Evolutionary conservation across 352 stramenopile species (phyloP).

Genomic region (Globisporangium orthogonon): DNA sequence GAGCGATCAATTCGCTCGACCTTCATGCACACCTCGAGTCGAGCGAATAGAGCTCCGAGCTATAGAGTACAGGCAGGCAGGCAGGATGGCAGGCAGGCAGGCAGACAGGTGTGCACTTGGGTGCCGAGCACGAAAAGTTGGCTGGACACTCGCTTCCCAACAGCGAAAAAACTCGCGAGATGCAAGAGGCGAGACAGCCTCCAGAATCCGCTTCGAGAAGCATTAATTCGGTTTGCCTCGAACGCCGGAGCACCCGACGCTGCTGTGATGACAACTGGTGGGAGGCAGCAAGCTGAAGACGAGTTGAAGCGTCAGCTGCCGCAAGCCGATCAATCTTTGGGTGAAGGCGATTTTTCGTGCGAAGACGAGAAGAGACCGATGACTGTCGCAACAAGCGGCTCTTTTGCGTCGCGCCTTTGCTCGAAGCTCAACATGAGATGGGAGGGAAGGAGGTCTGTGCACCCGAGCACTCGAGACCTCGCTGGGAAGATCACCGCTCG

Average conservation of each 20-base stretch:
- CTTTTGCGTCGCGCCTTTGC: neutral
- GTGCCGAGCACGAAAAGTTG: neutral
- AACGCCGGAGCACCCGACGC: neutral
- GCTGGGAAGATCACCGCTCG: too few species aligned
- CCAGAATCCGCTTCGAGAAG: neutral
- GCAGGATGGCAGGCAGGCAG: too few species aligned
- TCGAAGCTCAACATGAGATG: neutral
- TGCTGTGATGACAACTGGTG: too few species aligned
- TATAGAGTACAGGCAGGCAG: too few species aligned
- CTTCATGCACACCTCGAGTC: too few species aligned
- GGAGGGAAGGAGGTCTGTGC: neutral
- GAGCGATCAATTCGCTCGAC: too few species aligned
- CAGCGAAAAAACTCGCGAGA: neutral
- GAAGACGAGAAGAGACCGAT: neutral
- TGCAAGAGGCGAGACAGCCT: neutral
- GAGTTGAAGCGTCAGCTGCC: neutral
- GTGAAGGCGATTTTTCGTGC: neutral
- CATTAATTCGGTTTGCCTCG: neutral
- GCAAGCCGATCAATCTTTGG: neutral
- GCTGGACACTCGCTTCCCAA: neutral
- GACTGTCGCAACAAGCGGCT: neutral
- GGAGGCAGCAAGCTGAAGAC: neutral
- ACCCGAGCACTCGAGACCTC: neutral
- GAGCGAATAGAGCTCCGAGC: too few species aligned
- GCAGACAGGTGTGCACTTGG: neutral